These are phyloP conservation scores for Phycomyces blakesleeanus DNA, from an alignment of 192 early-diverging fungal species.

Conservation along the genomic window DNA sequence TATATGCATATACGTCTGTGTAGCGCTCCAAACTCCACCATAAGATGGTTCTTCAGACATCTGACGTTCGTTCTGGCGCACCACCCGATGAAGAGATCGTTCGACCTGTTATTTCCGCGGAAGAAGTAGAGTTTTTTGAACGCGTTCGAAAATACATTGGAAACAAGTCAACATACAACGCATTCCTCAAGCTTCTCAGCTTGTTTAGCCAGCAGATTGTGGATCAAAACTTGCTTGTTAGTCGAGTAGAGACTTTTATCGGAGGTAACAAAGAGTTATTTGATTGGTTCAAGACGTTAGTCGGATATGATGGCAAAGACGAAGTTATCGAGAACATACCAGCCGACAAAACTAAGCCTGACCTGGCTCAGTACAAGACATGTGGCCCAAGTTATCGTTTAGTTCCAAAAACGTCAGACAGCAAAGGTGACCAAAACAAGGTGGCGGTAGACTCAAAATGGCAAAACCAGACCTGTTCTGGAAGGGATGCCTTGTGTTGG, in stretches of 20 bases:
- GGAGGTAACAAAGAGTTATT: constrained; percentile 78
- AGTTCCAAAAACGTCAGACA: constrained; percentile 57
- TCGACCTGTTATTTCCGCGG: constrained; percentile 42
- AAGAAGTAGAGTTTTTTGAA: constrained; percentile 94
- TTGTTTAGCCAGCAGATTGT: constrained; percentile 92
- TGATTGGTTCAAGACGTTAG: constrained; percentile 87
- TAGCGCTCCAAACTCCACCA: constrained; percentile 8
- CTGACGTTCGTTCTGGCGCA: constrained; percentile 7
- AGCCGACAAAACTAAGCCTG: constrained; percentile 54
- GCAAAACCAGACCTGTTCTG: constrained; percentile 67
- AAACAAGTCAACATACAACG: constrained; percentile 83
- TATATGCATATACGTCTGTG: neutral
- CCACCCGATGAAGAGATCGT: constrained; percentile 7
- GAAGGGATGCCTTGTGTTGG: constrained; percentile 82
- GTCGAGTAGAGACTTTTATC: constrained; percentile 85
- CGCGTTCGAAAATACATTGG: constrained; percentile 81
- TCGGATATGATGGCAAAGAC: constrained; percentile 74
- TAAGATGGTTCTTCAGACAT: constrained; percentile 3
- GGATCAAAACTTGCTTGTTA: constrained; percentile 78
- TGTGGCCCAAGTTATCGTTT: constrained; percentile 69
- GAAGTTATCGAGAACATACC: constrained; percentile 63
- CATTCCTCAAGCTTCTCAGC: constrained; percentile 93
- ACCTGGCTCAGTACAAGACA: constrained; percentile 51
- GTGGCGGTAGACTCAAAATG: constrained; percentile 12
- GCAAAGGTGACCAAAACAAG: neutral